Evolutionary conservation across 805 yeast species (phyloP).

Genomic region (Kazachstania viticola): DNA sequence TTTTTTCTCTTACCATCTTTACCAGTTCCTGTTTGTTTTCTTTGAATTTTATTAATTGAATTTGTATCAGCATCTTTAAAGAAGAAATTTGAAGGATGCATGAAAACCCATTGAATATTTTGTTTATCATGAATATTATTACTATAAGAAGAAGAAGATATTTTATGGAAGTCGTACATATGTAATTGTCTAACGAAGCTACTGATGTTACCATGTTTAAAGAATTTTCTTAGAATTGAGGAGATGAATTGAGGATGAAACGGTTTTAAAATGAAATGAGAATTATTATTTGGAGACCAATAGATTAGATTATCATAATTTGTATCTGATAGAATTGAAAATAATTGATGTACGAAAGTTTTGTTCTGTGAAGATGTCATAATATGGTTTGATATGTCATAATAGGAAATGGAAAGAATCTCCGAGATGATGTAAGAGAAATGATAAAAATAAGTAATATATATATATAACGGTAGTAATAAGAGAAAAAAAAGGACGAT

Average conservation of each 20-base stretch:
- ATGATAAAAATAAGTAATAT: no score
- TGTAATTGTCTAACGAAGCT: conserved; percentile 88
- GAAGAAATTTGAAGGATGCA: conserved; percentile 22
- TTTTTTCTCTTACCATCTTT: conserved; percentile 24
- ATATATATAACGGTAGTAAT: no score
- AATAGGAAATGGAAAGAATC: no score
- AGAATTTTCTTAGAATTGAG: conserved; percentile 46
- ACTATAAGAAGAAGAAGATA: conserved; percentile 13
- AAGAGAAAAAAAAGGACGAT: no score
- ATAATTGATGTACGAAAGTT: conserved; percentile 23
- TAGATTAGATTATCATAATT: conserved; percentile 15
- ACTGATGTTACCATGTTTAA: conserved; percentile 90
- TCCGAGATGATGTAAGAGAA: no score
- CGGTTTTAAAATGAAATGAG: conserved; percentile 19
- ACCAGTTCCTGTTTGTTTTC: conserved; percentile 23
- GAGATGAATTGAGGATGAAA: conserved; percentile 17
- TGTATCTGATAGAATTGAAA: conserved; percentile 17
- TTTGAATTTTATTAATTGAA: conserved; percentile 19
- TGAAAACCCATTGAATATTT: conserved; percentile 20
- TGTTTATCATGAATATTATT: conserved; percentile 5
- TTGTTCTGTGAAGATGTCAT: no score
- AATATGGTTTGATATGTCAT: no score
- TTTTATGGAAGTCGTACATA: conserved; percentile 94
- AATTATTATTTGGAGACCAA: conserved; percentile 17
- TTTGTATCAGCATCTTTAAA: conserved; percentile 13